phyloP scores from a whole-genome alignment of 371 early-diverging fungal genomes.

The Mortierella sp. region DNA sequence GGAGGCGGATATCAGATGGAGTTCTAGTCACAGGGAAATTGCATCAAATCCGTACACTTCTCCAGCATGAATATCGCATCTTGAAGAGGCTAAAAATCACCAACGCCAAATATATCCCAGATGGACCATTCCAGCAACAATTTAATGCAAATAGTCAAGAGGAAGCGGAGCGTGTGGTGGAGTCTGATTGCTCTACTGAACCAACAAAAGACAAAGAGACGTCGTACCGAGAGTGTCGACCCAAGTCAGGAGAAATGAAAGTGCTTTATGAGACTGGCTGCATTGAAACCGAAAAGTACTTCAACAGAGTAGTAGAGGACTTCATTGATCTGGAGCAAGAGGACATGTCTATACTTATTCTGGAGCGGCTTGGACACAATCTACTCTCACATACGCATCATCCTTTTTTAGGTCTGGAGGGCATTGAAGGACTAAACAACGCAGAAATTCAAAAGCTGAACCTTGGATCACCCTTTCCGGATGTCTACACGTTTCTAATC shows the following conservation, averaged over 20 bases:
- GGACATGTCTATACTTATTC: slow-evolving; percentile 46
- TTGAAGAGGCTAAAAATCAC: slow-evolving; percentile 31
- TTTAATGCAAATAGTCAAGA: not conserved
- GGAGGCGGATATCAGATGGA: slow-evolving; percentile 37
- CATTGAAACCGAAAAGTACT: slow-evolving; percentile 40
- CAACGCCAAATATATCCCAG: slow-evolving; percentile 32
- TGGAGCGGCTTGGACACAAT: slow-evolving; percentile 42
- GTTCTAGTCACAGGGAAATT: slow-evolving; percentile 39
- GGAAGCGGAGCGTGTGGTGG: no score
- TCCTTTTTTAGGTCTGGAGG: slow-evolving; percentile 35
- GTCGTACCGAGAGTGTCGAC: not conserved
- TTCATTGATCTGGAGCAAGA: slow-evolving; percentile 45
- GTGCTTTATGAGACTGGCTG: slow-evolving; percentile 29
- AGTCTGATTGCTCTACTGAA: not conserved
- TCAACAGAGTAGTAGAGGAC: slow-evolving; percentile 43
- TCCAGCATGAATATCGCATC: slow-evolving; percentile 53
- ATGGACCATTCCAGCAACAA: not conserved
- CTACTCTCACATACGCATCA: slow-evolving; percentile 37
- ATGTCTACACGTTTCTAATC: slow-evolving; percentile 38
- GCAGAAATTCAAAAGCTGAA: slow-evolving; percentile 21
- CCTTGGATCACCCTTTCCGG: slow-evolving; percentile 41
- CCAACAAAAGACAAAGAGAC: not conserved
- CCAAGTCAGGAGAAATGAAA: slow-evolving; percentile 11
- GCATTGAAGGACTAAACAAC: slow-evolving; percentile 14
- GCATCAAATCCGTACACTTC: slow-evolving; percentile 37